Conservation (phyloP, 31 red algal genomes). For the Asparagopsis taxiformis region DNA sequence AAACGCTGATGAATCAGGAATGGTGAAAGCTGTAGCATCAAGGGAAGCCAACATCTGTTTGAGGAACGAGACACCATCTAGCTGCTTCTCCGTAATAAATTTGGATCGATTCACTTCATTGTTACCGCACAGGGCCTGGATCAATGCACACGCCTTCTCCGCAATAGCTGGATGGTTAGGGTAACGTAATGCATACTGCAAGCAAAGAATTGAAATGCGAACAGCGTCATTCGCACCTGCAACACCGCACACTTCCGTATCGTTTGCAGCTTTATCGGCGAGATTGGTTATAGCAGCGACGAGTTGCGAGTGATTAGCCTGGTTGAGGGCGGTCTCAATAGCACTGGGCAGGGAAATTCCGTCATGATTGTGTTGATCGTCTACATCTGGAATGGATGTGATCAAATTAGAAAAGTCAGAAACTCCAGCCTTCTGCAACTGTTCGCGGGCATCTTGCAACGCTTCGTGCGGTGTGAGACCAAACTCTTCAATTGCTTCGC, state of each 20-base stretch:
- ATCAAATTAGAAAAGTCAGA: slow-evolving; percentile 50
- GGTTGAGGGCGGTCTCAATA: slow-evolving; percentile 4
- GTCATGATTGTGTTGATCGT: not conserved
- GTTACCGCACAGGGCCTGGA: slow-evolving; percentile 9
- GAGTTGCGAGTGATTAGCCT: not conserved
- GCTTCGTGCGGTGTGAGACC: slow-evolving; percentile 36
- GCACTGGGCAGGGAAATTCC: not conserved
- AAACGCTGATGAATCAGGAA: no score
- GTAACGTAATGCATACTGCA: no score
- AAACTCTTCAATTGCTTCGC: slow-evolving; percentile 42
- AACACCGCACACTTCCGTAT: slow-evolving; percentile 11
- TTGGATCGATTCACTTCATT: slow-evolving; percentile 34
- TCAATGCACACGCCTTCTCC: not conserved
- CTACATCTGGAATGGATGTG: not conserved
- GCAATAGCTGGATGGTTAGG: not conserved
- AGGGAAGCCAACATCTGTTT: not conserved
- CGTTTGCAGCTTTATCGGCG: not conserved
- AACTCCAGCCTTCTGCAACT: slow-evolving; percentile 33
- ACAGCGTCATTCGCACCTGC: slow-evolving; percentile 23
- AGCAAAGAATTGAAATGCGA: not conserved
- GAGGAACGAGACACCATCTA: slow-evolving; percentile 9
- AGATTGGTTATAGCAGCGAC: not conserved
- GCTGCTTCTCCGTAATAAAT: slow-evolving; percentile 9
- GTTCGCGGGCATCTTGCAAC: slow-evolving; percentile 26
- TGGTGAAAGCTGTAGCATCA: not conserved